phyloP scores from a whole-genome alignment of 176 grass and related monocot species.

The Zea luxurians region DNA sequence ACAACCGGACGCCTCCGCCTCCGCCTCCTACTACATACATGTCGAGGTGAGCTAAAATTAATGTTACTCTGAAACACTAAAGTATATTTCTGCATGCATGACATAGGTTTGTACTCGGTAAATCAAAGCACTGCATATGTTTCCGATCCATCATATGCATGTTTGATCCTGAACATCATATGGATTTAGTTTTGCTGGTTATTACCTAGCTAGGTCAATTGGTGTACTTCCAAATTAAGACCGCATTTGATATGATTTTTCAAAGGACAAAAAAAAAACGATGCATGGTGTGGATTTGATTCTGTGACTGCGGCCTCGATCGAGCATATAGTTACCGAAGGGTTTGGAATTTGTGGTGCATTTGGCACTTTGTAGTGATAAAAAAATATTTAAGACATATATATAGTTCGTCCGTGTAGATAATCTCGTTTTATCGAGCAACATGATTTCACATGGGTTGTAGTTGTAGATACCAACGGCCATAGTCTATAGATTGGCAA shows the following conservation, averaged over 20 bases:
- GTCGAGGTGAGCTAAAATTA: conserved; percentile 35
- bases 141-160: not conserved
- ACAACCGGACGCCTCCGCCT: conserved; percentile 28
- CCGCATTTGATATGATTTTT: not conserved
- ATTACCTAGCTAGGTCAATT: not conserved
- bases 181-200: not conserved
- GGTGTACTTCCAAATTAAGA: not conserved
- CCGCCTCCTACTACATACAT: not conserved
- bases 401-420: too few species aligned
- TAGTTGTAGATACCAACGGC: not conserved
- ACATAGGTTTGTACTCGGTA: too few species aligned
- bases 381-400: too few species aligned
- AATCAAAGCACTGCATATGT: not conserved
- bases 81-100: too few species aligned
- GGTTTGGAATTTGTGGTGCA: too few species aligned
- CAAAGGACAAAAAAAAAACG: too few species aligned
- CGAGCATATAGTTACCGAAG: not conserved
- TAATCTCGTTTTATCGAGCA: too few species aligned
- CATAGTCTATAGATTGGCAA: not conserved
- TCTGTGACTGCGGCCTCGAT: not conserved
- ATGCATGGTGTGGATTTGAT: not conserved
- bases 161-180: not conserved
- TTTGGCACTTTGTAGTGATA: too few species aligned
- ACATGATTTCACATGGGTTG: too few species aligned
- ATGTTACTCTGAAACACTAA: not conserved